Evolutionary conservation across 306 rosid genomes (phyloP).

Genomic region (Pueraria montana): DNA sequence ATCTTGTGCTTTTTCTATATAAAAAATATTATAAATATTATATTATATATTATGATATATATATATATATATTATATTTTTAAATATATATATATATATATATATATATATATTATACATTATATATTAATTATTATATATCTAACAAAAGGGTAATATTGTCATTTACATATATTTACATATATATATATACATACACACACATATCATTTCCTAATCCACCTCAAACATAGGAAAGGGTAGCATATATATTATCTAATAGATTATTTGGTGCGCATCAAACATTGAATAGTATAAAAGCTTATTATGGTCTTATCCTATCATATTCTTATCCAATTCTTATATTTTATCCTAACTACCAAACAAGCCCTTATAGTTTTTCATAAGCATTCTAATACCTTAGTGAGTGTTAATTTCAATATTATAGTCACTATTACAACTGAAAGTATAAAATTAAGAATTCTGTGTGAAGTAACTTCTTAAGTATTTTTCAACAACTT

Average conservation of each 20-base stretch:
- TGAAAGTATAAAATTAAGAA: slow-evolving; percentile 25
- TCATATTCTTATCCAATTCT: not conserved
- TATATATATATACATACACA: not conserved
- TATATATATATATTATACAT: not conserved
- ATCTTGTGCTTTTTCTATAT: not conserved
- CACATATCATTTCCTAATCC: not conserved
- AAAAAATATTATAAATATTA: not conserved
- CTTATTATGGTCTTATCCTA: not conserved
- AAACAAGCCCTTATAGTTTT: not conserved
- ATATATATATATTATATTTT: not conserved
- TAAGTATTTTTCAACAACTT: slow-evolving; percentile 27
- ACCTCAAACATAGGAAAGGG: not conserved
- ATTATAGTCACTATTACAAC: slow-evolving; percentile 31
- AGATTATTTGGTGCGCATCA: not conserved
- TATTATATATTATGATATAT: not conserved
- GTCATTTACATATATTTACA: not conserved
- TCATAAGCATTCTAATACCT: slow-evolving; percentile 34
- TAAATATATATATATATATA: not conserved
- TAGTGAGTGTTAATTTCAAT: slow-evolving; percentile 3
- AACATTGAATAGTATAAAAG: not conserved
- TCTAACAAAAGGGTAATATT: not conserved
- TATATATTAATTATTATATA: not conserved
- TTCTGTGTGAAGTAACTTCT: slow-evolving; percentile 23
- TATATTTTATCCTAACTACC: not conserved
- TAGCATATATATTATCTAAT: not conserved